These are phyloP conservation scores for Xylaria sp. DNA, from an alignment of 2,329 filamentous ascomycete genomes.

Conservation along the genomic window DNA sequence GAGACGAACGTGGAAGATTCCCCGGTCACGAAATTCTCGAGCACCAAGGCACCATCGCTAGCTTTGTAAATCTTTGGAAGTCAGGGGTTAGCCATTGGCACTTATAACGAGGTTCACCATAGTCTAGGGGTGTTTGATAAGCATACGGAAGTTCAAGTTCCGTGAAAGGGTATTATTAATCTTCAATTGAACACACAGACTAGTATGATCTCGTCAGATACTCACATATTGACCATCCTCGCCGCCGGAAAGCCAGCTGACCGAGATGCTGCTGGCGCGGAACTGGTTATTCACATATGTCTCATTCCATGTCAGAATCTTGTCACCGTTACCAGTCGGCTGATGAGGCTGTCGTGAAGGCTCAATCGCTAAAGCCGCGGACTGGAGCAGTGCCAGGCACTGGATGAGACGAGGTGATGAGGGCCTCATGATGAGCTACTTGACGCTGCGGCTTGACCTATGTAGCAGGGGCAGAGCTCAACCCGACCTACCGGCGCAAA, in stretches of 20 bases:
- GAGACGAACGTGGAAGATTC: conserved; percentile 66
- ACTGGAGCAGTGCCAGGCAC: conserved; percentile 35
- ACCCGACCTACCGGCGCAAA: not conserved
- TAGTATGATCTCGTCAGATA: not conserved
- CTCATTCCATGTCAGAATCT: conserved; percentile 69
- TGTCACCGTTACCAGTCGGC: conserved; percentile 65
- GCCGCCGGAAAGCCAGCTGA: conserved; percentile 67
- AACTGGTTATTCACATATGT: conserved; percentile 61
- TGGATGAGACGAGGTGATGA: conserved; percentile 29
- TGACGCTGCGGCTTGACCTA: conserved; percentile 5
- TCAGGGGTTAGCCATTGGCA: conserved; percentile 9
- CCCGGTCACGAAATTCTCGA: conserved; percentile 69
- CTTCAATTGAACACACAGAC: not conserved
- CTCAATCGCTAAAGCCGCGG: conserved; percentile 53
- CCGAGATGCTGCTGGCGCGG: conserved; percentile 57
- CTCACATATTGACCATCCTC: conserved; percentile 67
- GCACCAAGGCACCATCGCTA: conserved; percentile 62
- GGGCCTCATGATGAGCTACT: conserved; percentile 37
- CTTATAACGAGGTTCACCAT: not conserved
- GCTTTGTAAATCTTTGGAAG: conserved; percentile 57
- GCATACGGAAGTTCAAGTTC: not conserved
- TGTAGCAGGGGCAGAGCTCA: not conserved
- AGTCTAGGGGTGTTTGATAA: not conserved
- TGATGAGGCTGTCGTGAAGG: conserved; percentile 64
- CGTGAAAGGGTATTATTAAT: not conserved